These are phyloP conservation scores for Aspergillus quadricinctus DNA, from an alignment of 2,329 filamentous ascomycete species.

Conservation along the genomic window DNA sequence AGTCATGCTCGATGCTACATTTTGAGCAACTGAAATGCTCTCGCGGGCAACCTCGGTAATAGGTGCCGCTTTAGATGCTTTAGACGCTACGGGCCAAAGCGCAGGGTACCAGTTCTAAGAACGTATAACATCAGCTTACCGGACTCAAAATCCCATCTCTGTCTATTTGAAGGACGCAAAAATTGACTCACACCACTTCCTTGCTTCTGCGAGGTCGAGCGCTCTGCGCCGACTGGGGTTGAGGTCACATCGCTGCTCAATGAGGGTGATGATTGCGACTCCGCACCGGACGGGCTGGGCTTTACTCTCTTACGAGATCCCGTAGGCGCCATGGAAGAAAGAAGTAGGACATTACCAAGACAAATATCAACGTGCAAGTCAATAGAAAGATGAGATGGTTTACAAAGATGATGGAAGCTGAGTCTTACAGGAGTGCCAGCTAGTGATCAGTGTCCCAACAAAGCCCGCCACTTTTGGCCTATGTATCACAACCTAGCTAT, in stretches of 20 bases:
- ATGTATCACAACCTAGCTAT: neutral
- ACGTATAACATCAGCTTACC: constrained; percentile 3
- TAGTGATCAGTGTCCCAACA: neutral
- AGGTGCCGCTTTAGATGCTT: constrained; percentile 43
- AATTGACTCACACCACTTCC: constrained; percentile 14
- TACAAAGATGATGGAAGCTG: neutral
- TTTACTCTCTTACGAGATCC: constrained; percentile 43
- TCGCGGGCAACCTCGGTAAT: constrained; percentile 48
- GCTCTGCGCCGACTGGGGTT: constrained; percentile 15
- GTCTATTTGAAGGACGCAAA: neutral
- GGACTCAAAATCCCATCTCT: constrained; percentile 3
- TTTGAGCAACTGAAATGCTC: constrained; percentile 44
- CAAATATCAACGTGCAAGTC: constrained; percentile 1
- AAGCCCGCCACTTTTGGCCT: neutral
- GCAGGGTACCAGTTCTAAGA: constrained; percentile 42
- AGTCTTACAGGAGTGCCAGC: constrained; percentile 1
- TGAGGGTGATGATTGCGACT: constrained; percentile 22
- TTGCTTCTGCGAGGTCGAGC: constrained; percentile 23
- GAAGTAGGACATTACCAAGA: constrained; percentile 31
- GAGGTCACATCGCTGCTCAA: constrained; percentile 20
- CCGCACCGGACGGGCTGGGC: constrained; percentile 33
- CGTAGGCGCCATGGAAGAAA: constrained; percentile 35
- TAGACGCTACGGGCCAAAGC: constrained; percentile 39
- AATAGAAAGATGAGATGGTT: constrained; percentile 6
- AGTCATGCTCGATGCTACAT: constrained; percentile 31